Base-by-base conservation (phyloP, 768 basidiomycete species). In the Tulasnella sp. region DNA sequence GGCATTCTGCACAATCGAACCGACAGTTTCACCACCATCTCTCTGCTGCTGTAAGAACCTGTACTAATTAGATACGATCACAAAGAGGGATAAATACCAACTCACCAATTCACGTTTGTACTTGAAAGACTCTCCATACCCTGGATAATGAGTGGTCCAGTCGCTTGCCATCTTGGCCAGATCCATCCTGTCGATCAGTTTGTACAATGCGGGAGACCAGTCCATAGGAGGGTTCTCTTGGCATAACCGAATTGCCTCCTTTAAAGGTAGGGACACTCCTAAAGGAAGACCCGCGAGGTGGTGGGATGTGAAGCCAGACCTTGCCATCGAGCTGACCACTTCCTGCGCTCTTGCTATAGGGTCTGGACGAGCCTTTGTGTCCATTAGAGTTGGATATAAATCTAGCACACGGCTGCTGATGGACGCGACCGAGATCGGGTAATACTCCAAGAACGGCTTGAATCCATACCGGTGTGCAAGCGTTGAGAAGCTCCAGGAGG, bases 211-310 rank as follows among this genome's bases (percentile, higher is more conserved):
- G n/a, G 78, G 63, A 0, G 83, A 77, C 91, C 90, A 93, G 63
- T 83, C 77, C 3, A 77, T 75, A 1, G 85, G 82, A 2, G 94
- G 88, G 0, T 82, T 78, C 4, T 86, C 71, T 67, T 95, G 92
- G 62, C 89, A 91, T 8, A 85, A 83, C 62, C 90, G 74, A n/a
- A 86, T 76, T 1, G 87, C 88, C 69, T 98, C 96, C 55, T 85
- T 74, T 3, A 98, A 72, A 1, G 95, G 94, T 0, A 84, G 78
- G 1, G 84, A 79, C 27, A 88, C 74, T 0, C 88, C 87, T 10
- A 88, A 68, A 1, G 88, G 83, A 17, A 92, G 69, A 19, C 72
- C 71, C 56, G 79, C 74, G 43, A 88, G 65, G 51, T 82, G 75
- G 11, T 77, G 73, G 4, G 72, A 67, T 2, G 77, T 78, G 23